Evolutionary conservation across 257 asterid genomes (phyloP).

Genomic region (Penstemon eatonii): DNA sequence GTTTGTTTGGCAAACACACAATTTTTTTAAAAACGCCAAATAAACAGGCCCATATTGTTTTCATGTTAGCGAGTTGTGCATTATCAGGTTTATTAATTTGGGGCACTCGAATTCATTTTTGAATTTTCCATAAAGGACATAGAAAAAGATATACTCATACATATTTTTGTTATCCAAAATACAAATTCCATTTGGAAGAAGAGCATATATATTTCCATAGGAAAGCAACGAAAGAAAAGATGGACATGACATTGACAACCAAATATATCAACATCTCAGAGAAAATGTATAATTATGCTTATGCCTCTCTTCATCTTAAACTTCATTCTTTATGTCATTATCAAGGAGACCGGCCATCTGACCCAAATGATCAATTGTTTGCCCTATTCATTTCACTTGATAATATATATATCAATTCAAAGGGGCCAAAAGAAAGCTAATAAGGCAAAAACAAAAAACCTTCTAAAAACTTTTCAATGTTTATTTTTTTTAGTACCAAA

Average conservation of each 20-base stretch:
- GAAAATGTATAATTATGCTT: background rate
- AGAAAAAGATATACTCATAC: no score
- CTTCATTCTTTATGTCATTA: background rate
- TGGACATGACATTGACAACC: background rate
- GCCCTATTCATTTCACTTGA: background rate
- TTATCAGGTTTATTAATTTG: no score
- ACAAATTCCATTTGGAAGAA: no score
- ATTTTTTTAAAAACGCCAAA: no score
- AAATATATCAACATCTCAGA: background rate
- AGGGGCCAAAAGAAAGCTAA: background rate
- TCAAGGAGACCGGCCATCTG: conserved; percentile 12
- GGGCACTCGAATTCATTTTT: no score
- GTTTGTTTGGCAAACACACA: no score
- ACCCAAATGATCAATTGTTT: conserved; percentile 3
- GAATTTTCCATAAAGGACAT: no score
- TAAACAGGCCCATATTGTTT: no score
- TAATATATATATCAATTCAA: background rate
- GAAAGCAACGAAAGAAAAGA: background rate
- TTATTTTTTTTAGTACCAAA: conserved; percentile 18
- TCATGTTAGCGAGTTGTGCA: no score
- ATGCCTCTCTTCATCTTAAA: conserved; percentile 2
- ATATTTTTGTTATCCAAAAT: no score
- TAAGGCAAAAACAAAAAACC: conserved; percentile 13
- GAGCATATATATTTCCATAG: background rate
- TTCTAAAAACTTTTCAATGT: conserved; percentile 14